Conservation (phyloP, 2,329 filamentous ascomycete species). For the Fusarium oligoseptatum region DNA sequence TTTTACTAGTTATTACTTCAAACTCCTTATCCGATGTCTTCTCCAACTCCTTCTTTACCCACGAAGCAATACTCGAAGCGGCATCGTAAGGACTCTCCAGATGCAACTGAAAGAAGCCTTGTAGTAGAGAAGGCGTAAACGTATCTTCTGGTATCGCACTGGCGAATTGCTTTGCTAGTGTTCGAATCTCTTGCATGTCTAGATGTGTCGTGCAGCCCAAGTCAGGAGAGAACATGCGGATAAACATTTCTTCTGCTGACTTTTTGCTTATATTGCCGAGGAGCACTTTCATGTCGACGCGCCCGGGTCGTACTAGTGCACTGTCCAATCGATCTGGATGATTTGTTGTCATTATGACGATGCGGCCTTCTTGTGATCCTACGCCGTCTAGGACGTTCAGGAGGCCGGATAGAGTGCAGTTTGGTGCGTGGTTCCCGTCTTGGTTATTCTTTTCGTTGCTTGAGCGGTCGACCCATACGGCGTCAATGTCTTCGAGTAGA, state of each 20-base stretch:
- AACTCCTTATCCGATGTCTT: conserved; percentile 48
- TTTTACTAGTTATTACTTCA: conserved; percentile 42
- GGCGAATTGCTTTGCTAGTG: conserved; percentile 68
- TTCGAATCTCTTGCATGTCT: conserved; percentile 48
- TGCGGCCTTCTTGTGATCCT: conserved; percentile 75
- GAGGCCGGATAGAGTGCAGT: conserved; percentile 71
- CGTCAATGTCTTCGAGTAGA: conserved; percentile 68
- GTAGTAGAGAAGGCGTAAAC: conserved; percentile 64
- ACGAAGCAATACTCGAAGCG: conserved; percentile 49
- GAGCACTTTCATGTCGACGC: conserved; percentile 74
- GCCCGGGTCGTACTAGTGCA: conserved; percentile 74
- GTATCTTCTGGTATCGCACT: conserved; percentile 62
- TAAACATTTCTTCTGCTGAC: conserved; percentile 61
- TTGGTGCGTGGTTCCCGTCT: conserved; percentile 34
- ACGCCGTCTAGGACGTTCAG: conserved; percentile 80
- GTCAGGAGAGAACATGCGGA: conserved; percentile 60
- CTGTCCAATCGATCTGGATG: conserved; percentile 73
- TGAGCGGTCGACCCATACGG: conserved; percentile 50
- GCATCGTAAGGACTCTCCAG: conserved; percentile 56
- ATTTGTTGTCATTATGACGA: conserved; percentile 82
- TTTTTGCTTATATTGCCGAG: conserved; percentile 64
- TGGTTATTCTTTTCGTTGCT: conserved; percentile 29
- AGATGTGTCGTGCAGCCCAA: conserved; percentile 43
- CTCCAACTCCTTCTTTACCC: conserved; percentile 54
- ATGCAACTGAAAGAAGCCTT: conserved; percentile 62